Evolutionary conservation across 192 early-diverging fungal genomes (phyloP), one percentile per base, ranked within the genome.

Genomic region (Kickxella alabastrina): DNA sequence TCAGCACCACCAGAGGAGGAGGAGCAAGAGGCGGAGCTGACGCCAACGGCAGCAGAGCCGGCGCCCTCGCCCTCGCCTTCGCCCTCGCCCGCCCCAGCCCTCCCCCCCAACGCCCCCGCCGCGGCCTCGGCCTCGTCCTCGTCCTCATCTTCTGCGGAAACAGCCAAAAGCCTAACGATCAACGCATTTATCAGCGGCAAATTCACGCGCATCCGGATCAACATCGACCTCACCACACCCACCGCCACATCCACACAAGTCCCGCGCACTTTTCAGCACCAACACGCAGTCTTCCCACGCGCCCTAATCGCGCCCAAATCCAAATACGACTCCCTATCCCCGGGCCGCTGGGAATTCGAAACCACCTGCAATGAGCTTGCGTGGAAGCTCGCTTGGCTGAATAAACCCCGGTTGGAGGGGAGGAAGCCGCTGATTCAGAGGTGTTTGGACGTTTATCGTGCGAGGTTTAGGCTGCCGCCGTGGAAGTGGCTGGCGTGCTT

Each of bases 381-480:
- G 6, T 93, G 92, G 92, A 84, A 83, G 49, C 77, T 95, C 46
- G 85, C 84, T 3, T 85, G 80, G 74, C 68, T 93, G 10, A 95
- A 95, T 54, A 64, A 51, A 13, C 24, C 49, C 24, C 53, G 74
- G 13, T 58, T 77, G 18, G 39, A 32, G 34, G 62, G 54, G 14
- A 43, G 67, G n/a, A 65, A 54, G 38, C 62, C 59, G 49, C 43
- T 77, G 26, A 65, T 77, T 10, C 74, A 77, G 52, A 59, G 60
- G 29, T 77, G 74, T 42, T 39, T 77, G 29, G 74, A 77, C 13
- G 63, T 67, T 12, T 77, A 75, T 43, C 72, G 72, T 19, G 57
- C 39, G 14, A 52, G 47, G 44, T 75, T 75, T 26, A 18, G 29
- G n/a, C 40, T 55, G 15, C 72, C 72, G 56, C 72, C 72, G 19